Base-by-base conservation (phyloP, 257 asterid genomes). In the Solanum piurae region DNA sequence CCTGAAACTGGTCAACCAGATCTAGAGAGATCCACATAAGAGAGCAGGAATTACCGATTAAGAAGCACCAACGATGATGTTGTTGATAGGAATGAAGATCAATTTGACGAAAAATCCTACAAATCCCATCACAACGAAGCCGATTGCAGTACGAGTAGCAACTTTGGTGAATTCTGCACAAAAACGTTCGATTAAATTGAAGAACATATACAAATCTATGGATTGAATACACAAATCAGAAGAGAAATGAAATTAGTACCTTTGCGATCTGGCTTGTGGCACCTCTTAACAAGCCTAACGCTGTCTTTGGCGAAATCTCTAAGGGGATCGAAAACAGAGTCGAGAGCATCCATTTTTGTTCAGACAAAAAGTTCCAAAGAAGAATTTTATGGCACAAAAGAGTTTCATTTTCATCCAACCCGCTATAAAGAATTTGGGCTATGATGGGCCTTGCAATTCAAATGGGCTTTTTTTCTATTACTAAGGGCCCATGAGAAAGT, bases 81-180 rank as follows among this genome's bases (percentile, higher is more conserved):
- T 90, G 84, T 90, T 90, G 74, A 90, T 90, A 64, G 91, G 90
- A 74, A 90, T 90, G 84, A 90, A 90, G 29, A 90, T 90, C 86
- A 90, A 69, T 68, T 90, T 90, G 79, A 90, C 89, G 46, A 90
- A 90, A 75, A 90, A 90, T 2, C 92, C 90, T 23, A 89, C 91
- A 34, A 89, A 89, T 79, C 90, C 90, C 91, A 89, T 89, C 69
- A 89, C 90, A 4, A 90, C 92, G 25, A 90, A 90, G 31, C 90
- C 90, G 25, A 90, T 90, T 18, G 91, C 90, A 27, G 91, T 89
- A 7, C 90, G 87, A 37, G 88, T 86, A 8, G 90, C 91, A 20
- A 89, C 92, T 89, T 90, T 90, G 34, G 90, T 77, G 37, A 90
- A 90, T 83, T 90, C 92, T 90, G 89, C 66, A 20, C 4, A 6